These are phyloP conservation scores for Termitomyces sp. DNA, from an alignment of 768 basidiomycete genomes.

Conservation along the genomic window DNA sequence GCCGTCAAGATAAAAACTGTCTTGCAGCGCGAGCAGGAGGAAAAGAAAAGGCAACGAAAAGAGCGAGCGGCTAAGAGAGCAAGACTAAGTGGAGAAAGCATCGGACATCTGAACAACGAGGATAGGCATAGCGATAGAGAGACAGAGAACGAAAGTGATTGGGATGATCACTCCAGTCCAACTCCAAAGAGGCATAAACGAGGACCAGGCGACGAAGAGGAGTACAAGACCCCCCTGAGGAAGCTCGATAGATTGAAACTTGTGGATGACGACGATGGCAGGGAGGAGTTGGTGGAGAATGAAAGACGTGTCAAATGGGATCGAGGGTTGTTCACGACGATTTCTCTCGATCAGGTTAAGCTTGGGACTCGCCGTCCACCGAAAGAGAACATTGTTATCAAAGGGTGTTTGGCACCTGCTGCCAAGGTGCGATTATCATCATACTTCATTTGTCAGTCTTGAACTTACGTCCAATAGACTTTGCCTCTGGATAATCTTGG, in stretches of 20 bases:
- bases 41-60: constrained; percentile 47
- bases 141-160: constrained; percentile 21
- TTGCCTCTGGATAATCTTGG: constrained; percentile 67
- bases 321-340: constrained; percentile 55
- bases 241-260: constrained; percentile 34
- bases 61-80: constrained; percentile 62
- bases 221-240: constrained; percentile 65
- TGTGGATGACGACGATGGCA: constrained; percentile 29
- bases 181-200: constrained; percentile 41
- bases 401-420: constrained; percentile 65
- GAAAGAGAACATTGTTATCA: constrained; percentile 39
- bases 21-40: constrained; percentile 64
- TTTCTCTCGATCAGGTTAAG: constrained; percentile 62
- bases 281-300: constrained; percentile 27
- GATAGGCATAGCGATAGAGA: constrained; percentile 28
- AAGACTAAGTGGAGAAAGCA: constrained; percentile 36
- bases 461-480: constrained; percentile 33
- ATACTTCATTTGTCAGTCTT: not conserved
- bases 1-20: constrained; percentile 69
- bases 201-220: constrained; percentile 80
- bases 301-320: constrained; percentile 77
- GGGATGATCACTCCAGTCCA: constrained; percentile 15
- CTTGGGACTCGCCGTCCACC: constrained; percentile 41
- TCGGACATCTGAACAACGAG: constrained; percentile 14
- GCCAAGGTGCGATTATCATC: constrained; percentile 50